These are phyloP conservation scores for Paramecium pentaurelia DNA, from an alignment of 73 alveolate species.

Conservation along the genomic window DNA sequence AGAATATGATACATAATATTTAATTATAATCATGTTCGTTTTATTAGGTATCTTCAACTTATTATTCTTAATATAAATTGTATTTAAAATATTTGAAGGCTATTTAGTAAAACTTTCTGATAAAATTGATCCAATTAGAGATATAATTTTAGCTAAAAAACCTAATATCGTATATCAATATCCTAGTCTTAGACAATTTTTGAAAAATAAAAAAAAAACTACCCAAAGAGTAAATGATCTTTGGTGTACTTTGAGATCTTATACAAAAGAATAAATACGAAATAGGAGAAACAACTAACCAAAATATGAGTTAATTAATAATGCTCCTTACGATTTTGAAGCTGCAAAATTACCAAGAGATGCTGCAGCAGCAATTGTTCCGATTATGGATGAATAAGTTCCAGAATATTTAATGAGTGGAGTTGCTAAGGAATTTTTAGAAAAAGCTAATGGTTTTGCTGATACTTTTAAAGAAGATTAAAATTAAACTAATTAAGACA, in stretches of 20 bases:
- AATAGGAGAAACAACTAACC: neutral
- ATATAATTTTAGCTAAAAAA: neutral
- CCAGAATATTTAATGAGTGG: neutral
- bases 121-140: neutral
- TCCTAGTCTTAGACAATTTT: neutral
- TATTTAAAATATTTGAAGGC: neutral
- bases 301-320: neutral
- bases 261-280: neutral
- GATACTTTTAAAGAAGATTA: neutral
- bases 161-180: neutral
- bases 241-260: neutral
- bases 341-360: neutral
- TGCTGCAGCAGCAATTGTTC: neutral
- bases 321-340: constrained; percentile 2
- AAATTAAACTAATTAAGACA: neutral
- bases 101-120: neutral
- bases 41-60: neutral
- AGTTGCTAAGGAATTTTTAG: neutral
- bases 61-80: neutral
- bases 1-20: neutral
- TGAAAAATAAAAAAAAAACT: neutral
- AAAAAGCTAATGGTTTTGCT: neutral
- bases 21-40: neutral
- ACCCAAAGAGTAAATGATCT: neutral
- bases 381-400: neutral